phyloP scores from a whole-genome alignment of 2,329 filamentous ascomycete genomes.

The Berkeleyomyces basicola region DNA sequence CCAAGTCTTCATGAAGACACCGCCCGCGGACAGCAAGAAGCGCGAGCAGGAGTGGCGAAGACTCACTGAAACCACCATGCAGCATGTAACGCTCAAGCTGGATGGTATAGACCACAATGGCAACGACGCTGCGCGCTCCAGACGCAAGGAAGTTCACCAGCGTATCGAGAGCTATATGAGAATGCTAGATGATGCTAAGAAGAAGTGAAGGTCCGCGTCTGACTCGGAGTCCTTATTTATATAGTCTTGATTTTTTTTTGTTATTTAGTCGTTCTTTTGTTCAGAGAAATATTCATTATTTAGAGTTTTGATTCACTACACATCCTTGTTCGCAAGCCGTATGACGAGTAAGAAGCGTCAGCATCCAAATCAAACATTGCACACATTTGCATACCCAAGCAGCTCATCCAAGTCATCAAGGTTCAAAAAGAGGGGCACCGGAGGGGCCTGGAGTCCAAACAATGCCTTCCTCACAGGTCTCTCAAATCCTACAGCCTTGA shows the following conservation, averaged over 20 bases:
- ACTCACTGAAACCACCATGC: slow-evolving; percentile 58
- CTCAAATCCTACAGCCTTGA: background rate
- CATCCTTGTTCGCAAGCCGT: background rate
- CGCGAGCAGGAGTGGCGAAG: slow-evolving; percentile 57
- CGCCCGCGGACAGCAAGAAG: slow-evolving; percentile 51
- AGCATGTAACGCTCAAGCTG: slow-evolving; percentile 59
- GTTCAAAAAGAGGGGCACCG: slow-evolving; percentile 3
- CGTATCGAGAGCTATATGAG: slow-evolving; percentile 52
- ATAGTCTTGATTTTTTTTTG: background rate
- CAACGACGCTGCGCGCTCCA: slow-evolving; percentile 44
- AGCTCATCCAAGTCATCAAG: background rate
- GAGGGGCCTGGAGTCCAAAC: background rate
- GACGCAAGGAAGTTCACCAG: slow-evolving; percentile 56
- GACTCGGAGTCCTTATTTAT: background rate
- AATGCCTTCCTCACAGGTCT: background rate
- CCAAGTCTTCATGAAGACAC: slow-evolving; percentile 40
- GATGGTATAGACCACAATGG: slow-evolving; percentile 62
- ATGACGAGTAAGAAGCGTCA: background rate
- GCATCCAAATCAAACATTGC: background rate
- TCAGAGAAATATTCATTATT: background rate
- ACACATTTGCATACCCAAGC: background rate
- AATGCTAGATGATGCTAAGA: slow-evolving; percentile 38
- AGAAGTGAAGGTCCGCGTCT: background rate
- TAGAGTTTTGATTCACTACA: background rate
- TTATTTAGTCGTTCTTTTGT: background rate